A percentile compares a stretch with the other conserved stretches of the same genome.
Conservation (phyloP, 2,329 filamentous ascomycete species). For the Lachnellula willkommii region DNA sequence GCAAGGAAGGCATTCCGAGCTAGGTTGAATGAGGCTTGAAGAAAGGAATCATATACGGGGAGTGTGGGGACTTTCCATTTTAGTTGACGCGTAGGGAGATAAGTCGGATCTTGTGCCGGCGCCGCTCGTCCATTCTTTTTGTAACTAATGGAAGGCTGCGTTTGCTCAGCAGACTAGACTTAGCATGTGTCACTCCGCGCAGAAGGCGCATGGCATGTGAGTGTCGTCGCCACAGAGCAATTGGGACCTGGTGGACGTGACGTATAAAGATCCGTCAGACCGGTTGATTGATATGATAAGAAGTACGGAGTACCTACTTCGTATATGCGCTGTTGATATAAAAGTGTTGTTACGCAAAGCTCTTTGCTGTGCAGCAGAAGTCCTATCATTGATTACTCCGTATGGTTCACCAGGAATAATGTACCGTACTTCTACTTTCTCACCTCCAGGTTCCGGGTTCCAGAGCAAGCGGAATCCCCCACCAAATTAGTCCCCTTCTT, state of each 20-base stretch:
- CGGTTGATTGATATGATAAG: background rate
- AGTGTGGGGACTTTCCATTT: background rate
- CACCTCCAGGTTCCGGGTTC: background rate
- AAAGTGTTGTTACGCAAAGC: background rate
- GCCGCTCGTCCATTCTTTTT: background rate
- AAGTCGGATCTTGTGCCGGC: background rate
- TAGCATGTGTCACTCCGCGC: background rate
- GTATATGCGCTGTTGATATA: background rate
- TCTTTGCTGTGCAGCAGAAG: background rate
- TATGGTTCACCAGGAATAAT: no score
- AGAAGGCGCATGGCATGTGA: background rate
- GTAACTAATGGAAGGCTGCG: background rate
- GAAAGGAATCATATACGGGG: background rate
- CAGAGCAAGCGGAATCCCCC: background rate
- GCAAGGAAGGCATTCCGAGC: background rate
- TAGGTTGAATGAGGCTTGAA: background rate
- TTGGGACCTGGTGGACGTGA: background rate
- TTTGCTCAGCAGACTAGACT: background rate
- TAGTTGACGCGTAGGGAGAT: background rate
- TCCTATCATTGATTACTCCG: no score
- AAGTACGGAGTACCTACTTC: no score
- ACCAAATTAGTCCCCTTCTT: background rate
- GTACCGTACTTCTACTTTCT: background rate
- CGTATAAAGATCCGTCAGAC: background rate
- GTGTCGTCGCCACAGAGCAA: background rate